Percentiles rank a stretch among this genome's conserved stretches.
These are phyloP conservation scores for Isatis tinctoria DNA, from an alignment of 345 rosid species.

Conservation along the genomic window DNA sequence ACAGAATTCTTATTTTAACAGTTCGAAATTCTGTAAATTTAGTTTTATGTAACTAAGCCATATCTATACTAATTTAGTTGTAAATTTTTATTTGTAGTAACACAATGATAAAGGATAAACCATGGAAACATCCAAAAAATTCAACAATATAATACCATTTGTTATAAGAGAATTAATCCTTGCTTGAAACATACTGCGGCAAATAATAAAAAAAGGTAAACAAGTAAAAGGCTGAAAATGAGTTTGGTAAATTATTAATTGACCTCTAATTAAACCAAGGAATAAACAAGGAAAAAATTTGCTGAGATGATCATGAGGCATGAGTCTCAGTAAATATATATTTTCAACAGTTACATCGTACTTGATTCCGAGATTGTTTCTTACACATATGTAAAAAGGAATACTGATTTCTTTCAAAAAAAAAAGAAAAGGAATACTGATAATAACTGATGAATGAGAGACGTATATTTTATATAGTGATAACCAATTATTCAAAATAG, in stretches of 20 bases:
- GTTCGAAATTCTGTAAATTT: too few relatives aligned
- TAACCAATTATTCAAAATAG: constrained; percentile 15
- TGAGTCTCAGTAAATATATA: not conserved
- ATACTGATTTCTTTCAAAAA: too few relatives aligned
- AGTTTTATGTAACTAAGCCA: not conserved
- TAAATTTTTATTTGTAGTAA: not conserved
- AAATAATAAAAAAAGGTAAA: not conserved
- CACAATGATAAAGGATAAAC: not conserved
- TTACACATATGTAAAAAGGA: constrained; percentile 20
- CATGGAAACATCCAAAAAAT: not conserved
- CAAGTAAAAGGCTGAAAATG: not conserved
- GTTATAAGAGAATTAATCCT: not conserved
- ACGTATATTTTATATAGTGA: not conserved
- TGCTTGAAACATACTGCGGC: not conserved
- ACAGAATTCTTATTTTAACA: not conserved
- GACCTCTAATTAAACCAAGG: not conserved
- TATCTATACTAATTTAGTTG: not conserved
- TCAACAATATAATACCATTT: not conserved
- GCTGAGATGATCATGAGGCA: not conserved
- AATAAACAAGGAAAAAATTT: not conserved
- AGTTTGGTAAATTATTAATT: not conserved
- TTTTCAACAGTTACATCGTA: constrained; percentile 12
- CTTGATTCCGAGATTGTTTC: constrained; percentile 19
- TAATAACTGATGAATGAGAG: constrained; percentile 16
- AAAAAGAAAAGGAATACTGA: constrained; percentile 15